Percentiles rank a stretch among this genome's conserved stretches.
Conservation (phyloP, 805 yeast genomes). For the Blastobotrys mokoenaii region DNA sequence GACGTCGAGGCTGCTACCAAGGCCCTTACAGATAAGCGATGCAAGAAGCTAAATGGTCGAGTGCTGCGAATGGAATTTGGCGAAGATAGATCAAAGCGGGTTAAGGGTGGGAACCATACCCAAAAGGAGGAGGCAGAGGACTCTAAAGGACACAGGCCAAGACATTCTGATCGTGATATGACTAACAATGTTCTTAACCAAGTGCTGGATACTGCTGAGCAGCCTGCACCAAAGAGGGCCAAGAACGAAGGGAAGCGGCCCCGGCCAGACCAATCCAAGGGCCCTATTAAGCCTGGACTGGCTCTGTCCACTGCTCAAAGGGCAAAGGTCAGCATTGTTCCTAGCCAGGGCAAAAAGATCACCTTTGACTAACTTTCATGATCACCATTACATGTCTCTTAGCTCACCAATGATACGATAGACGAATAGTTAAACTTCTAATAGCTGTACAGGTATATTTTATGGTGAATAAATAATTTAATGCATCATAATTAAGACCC, state of each 20-base stretch:
- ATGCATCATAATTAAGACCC: neutral
- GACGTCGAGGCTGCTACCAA: slow-evolving; percentile 73
- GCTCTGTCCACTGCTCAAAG: slow-evolving; percentile 86
- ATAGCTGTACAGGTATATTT: too few species aligned
- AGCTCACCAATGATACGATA: too few species aligned
- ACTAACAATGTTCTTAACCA: neutral
- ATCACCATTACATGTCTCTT: too few species aligned
- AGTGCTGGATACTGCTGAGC: neutral
- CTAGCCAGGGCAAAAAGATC: slow-evolving; percentile 81
- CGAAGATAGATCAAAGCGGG: slow-evolving; percentile 81
- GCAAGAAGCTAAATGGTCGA: slow-evolving; percentile 62
- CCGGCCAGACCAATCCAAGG: neutral
- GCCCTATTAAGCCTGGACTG: slow-evolving; percentile 47
- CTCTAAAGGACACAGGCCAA: slow-evolving; percentile 2
- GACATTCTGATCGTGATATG: neutral
- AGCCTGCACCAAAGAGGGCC: slow-evolving; percentile 1
- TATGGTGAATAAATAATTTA: too few species aligned
- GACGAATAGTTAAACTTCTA: too few species aligned
- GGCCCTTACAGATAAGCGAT: slow-evolving; percentile 66
- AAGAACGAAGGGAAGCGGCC: slow-evolving; percentile 1
- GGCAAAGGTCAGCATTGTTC: slow-evolving; percentile 80
- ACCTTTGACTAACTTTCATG: slow-evolving; percentile 42
- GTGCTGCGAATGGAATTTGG: slow-evolving; percentile 84
- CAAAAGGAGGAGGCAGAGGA: slow-evolving; percentile 6
- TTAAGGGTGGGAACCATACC: slow-evolving; percentile 10